Evolutionary conservation across 2,329 filamentous ascomycete species (phyloP).

Genomic region (Zymoseptoria pseudotritici): DNA sequence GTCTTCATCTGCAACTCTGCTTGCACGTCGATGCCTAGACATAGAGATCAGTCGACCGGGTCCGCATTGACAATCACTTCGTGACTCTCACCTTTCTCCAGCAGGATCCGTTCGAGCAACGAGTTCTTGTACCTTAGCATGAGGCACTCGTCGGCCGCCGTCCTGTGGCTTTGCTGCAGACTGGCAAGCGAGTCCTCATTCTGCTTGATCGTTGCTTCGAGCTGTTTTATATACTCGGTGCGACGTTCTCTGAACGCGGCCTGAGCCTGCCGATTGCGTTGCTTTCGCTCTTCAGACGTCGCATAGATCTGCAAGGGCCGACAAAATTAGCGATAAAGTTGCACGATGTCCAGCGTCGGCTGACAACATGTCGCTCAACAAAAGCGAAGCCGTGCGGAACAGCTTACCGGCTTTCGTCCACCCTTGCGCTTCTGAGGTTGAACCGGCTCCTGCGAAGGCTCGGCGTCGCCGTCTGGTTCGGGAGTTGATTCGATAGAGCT

Average conservation of each 20-base stretch:
- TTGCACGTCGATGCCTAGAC: conserved; percentile 86
- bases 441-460: conserved; percentile 37
- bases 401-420: conserved; percentile 85
- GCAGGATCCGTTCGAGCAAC: conserved; percentile 82
- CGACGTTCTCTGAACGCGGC: conserved; percentile 93
- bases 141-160: conserved; percentile 89
- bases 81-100: conserved; percentile 71
- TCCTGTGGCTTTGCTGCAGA: conserved; percentile 88
- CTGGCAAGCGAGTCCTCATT: conserved; percentile 92
- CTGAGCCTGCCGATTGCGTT: conserved; percentile 93
- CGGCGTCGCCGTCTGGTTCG: conserved; percentile 37
- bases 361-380: neutral
- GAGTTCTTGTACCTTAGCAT: conserved; percentile 99
- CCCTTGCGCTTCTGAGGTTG: conserved; percentile 83
- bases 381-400: neutral
- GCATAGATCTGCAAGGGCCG: conserved; percentile 73
- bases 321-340: conserved; percentile 10
- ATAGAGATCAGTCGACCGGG: conserved; percentile 11
- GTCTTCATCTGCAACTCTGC: conserved; percentile 90
- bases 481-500: conserved; percentile 44
- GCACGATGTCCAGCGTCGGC: conserved; percentile 12
- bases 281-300: conserved; percentile 96
- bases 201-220: conserved; percentile 93
- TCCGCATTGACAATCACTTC: neutral
- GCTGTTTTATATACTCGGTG: conserved; percentile 98